Evolutionary conservation across 2,329 filamentous ascomycete species (phyloP).

Genomic region (Ophiocordyceps camponoti-rufipedis): DNA sequence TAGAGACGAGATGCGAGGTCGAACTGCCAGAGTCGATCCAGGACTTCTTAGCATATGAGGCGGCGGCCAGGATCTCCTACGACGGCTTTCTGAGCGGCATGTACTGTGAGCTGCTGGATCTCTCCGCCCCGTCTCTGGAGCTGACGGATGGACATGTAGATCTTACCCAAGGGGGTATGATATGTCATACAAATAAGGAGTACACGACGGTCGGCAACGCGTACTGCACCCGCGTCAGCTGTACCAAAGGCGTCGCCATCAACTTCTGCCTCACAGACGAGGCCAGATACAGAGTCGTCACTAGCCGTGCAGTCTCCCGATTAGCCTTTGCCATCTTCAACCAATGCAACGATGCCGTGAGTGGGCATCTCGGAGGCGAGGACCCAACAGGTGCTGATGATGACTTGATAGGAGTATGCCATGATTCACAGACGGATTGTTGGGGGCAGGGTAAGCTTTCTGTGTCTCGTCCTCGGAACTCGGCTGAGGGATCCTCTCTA

Average conservation of each 20-base stretch:
- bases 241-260: neutral
- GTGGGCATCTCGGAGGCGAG: neutral
- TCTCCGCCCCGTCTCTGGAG: neutral
- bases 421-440: neutral
- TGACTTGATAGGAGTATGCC: neutral
- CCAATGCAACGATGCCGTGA: neutral
- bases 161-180: neutral
- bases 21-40: too few species aligned
- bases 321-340: neutral
- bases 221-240: neutral
- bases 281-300: neutral
- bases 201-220: neutral
- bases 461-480: neutral
- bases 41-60: too few species aligned
- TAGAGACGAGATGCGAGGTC: too few species aligned
- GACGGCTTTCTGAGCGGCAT: neutral
- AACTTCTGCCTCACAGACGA: neutral
- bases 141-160: neutral
- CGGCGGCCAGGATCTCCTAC: neutral
- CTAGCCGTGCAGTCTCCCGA: neutral
- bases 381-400: neutral
- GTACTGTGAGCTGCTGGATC: neutral
- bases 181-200: neutral
- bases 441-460: neutral
- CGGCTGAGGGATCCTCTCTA: neutral